phyloP scores from a whole-genome alignment of 257 asterid genomes.

The Knoxia roxburghii region DNA sequence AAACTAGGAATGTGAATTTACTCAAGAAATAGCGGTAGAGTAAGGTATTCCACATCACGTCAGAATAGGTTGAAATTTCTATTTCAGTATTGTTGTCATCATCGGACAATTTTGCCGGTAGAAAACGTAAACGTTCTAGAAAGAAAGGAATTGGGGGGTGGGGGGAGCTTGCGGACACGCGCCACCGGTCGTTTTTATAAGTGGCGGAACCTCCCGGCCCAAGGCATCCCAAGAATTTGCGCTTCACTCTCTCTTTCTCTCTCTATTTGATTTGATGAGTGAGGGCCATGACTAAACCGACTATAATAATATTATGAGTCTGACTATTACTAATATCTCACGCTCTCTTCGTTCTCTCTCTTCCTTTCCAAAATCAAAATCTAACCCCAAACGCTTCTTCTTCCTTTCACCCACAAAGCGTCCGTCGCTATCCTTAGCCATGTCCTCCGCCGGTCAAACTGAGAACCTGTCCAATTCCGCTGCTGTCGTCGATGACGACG shows the following conservation, averaged over 20 bases:
- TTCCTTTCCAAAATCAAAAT: not conserved
- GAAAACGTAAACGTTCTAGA: no score
- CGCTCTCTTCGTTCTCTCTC: conserved; percentile 1
- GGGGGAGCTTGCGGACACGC: no score
- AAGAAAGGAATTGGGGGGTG: no score
- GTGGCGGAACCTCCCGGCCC: not conserved
- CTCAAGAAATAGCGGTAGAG: no score
- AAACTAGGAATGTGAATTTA: no score
- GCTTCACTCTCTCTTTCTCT: not conserved
- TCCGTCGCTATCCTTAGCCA: conserved; percentile 28
- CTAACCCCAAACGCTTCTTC: conserved; percentile 15
- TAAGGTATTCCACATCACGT: no score
- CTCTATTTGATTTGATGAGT: no score
- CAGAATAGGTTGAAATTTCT: no score
- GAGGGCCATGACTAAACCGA: no score
- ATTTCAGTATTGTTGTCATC: no score
- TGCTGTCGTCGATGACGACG: conserved; percentile 30
- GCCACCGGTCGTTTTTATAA: not conserved
- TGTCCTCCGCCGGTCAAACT: conserved; percentile 53
- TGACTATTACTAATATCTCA: conserved; percentile 9
- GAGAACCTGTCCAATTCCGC: conserved; percentile 39
- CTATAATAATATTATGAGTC: no score
- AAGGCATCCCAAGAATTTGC: not conserved
- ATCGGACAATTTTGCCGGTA: no score
- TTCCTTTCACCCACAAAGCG: not conserved